Evolutionary conservation across 768 basidiomycete species (phyloP).

Genomic region (Holtermannia corniformis): DNA sequence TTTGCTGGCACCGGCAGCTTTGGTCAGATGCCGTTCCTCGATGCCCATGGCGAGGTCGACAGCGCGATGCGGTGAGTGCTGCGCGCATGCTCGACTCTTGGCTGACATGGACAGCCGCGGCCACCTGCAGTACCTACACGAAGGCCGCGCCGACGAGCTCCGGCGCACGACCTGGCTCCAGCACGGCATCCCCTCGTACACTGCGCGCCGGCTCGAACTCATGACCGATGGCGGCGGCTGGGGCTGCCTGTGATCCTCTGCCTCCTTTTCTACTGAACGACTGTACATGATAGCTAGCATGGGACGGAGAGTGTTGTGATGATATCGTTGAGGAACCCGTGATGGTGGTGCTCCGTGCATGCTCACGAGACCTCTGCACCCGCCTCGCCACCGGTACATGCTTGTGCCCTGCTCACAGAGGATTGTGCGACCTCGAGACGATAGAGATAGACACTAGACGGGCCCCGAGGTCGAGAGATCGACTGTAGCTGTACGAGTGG

Average conservation of each 20-base stretch:
- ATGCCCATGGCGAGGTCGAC: conserved; percentile 88
- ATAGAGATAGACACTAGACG: too few relatives aligned
- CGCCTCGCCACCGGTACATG: too few relatives aligned
- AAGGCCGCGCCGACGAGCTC: conserved; percentile 79
- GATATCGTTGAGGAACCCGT: neutral
- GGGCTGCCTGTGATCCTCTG: conserved; percentile 58
- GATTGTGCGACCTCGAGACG: too few relatives aligned
- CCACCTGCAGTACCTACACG: conserved; percentile 76
- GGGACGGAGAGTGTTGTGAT: too few relatives aligned
- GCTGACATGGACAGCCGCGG: conserved; percentile 54
- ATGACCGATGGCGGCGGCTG: conserved; percentile 85
- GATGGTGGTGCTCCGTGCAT: too few relatives aligned
- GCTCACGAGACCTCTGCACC: too few relatives aligned
- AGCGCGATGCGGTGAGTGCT: conserved; percentile 67
- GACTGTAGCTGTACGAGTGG: too few relatives aligned
- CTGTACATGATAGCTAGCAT: too few relatives aligned
- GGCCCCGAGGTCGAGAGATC: too few relatives aligned
- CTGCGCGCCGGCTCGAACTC: conserved; percentile 80
- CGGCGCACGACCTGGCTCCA: conserved; percentile 73
- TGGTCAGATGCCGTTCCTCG: conserved; percentile 78
- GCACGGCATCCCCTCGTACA: conserved; percentile 78
- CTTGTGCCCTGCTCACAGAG: too few relatives aligned
- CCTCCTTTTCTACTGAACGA: neutral
- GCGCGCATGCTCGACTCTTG: neutral
- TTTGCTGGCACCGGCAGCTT: conserved; percentile 86